Conservation (phyloP, 257 asterid species). For the Paraleonurus japonicus region DNA sequence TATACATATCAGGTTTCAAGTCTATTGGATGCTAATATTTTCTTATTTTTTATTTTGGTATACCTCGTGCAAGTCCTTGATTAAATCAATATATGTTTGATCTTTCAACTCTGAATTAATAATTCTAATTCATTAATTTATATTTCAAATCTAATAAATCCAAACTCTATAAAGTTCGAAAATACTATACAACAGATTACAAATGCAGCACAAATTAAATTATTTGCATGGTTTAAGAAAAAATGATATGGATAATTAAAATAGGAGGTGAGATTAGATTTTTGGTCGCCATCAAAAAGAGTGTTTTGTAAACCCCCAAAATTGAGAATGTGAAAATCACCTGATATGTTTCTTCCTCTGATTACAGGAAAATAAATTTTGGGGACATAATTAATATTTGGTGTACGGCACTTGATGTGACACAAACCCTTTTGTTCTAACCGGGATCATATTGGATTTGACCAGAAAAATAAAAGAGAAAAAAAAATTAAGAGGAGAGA, state of each 20-base stretch:
- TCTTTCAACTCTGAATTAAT: too few species aligned
- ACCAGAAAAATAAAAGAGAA: background rate
- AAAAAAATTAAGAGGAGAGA: background rate
- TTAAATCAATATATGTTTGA: too few species aligned
- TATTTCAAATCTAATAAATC: too few species aligned
- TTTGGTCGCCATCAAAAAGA: constrained; percentile 29
- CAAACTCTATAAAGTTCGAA: background rate
- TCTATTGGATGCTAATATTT: too few species aligned
- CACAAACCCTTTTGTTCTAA: constrained; percentile 39
- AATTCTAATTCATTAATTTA: too few species aligned
- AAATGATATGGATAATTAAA: background rate
- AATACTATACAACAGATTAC: too few species aligned
- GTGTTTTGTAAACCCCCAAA: constrained; percentile 6
- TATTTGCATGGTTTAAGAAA: background rate
- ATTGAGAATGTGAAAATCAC: constrained; percentile 37
- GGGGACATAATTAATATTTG: constrained; percentile 27
- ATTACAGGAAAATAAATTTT: constrained; percentile 32
- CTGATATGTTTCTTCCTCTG: constrained; percentile 36
- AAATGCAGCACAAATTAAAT: background rate
- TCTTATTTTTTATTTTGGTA: too few species aligned
- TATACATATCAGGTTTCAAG: too few species aligned
- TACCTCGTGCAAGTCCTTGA: too few species aligned
- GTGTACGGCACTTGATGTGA: constrained; percentile 38
- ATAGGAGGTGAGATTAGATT: background rate
- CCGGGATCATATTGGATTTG: constrained; percentile 25